Base-by-base conservation (phyloP, 345 rosid genomes). In the Gossypioides kirkii region DNA sequence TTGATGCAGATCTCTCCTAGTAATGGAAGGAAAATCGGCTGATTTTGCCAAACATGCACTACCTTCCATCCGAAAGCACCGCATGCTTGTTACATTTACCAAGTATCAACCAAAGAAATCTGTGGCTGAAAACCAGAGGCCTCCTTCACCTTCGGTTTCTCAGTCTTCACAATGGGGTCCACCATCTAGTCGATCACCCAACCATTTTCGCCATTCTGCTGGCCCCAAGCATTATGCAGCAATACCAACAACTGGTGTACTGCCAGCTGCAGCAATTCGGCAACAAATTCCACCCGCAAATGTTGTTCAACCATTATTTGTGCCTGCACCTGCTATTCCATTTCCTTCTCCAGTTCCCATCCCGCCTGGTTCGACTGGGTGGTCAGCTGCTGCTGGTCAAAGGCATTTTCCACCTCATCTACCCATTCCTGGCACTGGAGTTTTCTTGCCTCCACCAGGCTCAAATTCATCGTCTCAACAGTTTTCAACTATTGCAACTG, bases 381-480 rank as follows among this genome's bases (percentile, higher is more conserved):
- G 97, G 97, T 78, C 88, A 47, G 77, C 87, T 45, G 82, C 86
- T 73, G 82, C 89, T 32, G 38, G 38, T 74, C 85, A 86, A 43
- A 84, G 86, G 77, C 97, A 86, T 74, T 82, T 87, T 62, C 62
- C 92, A 56, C 82, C 88, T 56, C 86, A 91, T 43, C 79, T 85
- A 72, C 88, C 85, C 54, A 75, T 80, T 62, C 91, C 94, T 16
- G 98, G 98, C 20, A 95, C 99, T 0, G 97, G 99, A 61, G 99
- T 92, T 63, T 95, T 92, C 85, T 92, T 95, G 76, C 99, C 99
- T 80, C 97, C 94, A 52, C 71, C 80, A 2, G 87, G 90, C 64
- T 77, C 87, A 3, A 76, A 76, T 69, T 78, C 84, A 23, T 68
- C 83, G 49, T 71, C 89, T 4, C 69, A 46, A 71, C 86, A 73